These are phyloP conservation scores for Chaetomiaceae sp. DNA, from an alignment of 2,329 filamentous ascomycete genomes.

Conservation along the genomic window DNA sequence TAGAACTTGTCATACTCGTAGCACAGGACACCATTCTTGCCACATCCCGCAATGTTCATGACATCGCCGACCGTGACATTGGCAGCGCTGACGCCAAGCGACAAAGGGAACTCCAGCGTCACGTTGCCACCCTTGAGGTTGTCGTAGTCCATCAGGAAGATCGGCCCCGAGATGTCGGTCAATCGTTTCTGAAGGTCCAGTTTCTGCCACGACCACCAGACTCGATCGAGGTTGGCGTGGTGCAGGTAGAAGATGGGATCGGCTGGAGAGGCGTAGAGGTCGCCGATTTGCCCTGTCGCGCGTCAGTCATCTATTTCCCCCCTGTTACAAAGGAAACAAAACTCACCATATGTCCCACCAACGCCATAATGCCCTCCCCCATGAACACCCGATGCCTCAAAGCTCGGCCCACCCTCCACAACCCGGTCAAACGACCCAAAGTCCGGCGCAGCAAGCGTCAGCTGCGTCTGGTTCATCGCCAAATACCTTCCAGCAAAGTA, in stretches of 20 bases:
- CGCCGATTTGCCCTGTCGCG: conserved; percentile 2
- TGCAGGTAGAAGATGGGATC: conserved; percentile 26
- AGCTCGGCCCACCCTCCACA: conserved; percentile 26
- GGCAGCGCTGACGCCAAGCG: conserved; percentile 13
- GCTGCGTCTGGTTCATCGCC: conserved; percentile 25
- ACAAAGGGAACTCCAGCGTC: conserved; percentile 18
- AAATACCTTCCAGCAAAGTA: conserved; percentile 25
- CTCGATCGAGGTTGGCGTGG: conserved; percentile 24
- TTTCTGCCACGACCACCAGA: conserved; percentile 26
- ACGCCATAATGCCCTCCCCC: conserved; percentile 22
- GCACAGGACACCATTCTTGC: conserved; percentile 16
- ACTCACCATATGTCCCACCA: conserved; percentile 15
- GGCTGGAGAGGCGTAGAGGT: conserved; percentile 19
- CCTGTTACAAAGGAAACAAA: no score
- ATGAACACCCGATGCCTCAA: conserved; percentile 31
- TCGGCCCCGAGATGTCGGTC: conserved; percentile 18
- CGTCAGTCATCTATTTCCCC: background rate
- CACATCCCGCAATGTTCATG: conserved; percentile 22
- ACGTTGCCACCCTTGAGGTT: conserved; percentile 16
- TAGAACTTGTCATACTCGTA: conserved; percentile 24
- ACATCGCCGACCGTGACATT: conserved; percentile 19
- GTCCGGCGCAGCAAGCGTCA: conserved; percentile 26
- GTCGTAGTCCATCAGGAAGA: conserved; percentile 18
- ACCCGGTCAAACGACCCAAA: conserved; percentile 21
- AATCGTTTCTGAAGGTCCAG: conserved; percentile 9